phyloP scores from a whole-genome alignment of 257 asterid genomes.

The Perilla frutescens region DNA sequence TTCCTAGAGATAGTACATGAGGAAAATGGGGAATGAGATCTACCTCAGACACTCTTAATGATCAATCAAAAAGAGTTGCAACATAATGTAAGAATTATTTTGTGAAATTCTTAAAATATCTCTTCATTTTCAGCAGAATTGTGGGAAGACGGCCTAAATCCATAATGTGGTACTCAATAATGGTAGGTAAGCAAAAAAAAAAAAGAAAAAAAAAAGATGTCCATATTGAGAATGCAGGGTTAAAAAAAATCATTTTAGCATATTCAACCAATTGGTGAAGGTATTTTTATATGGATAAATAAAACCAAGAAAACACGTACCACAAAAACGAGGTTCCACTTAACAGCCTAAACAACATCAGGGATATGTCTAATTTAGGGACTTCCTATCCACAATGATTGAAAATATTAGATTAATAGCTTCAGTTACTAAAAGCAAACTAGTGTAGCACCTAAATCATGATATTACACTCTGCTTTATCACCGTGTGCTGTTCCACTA shows the following conservation, averaged over 20 bases:
- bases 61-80: slow-evolving; percentile 3
- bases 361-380: neutral
- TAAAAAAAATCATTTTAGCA: neutral
- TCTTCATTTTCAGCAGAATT: neutral
- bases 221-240: neutral
- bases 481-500: neutral
- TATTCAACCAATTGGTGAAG: neutral
- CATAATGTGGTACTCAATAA: neutral
- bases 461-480: neutral
- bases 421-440: neutral
- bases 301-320: neutral
- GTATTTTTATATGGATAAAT: neutral
- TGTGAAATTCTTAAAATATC: neutral
- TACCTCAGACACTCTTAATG: neutral
- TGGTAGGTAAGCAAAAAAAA: neutral
- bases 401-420: neutral
- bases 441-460: slow-evolving; percentile 18
- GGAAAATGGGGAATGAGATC: neutral
- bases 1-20: neutral
- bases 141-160: neutral
- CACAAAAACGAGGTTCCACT: neutral
- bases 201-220: too few relatives aligned
- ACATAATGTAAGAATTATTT: neutral
- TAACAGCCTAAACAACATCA: neutral
- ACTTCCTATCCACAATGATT: neutral